Evolutionary conservation across 2,329 filamentous ascomycete species (phyloP), one percentile per base, ranked within the genome.

Genomic region (Cladobotryum protrusum): DNA sequence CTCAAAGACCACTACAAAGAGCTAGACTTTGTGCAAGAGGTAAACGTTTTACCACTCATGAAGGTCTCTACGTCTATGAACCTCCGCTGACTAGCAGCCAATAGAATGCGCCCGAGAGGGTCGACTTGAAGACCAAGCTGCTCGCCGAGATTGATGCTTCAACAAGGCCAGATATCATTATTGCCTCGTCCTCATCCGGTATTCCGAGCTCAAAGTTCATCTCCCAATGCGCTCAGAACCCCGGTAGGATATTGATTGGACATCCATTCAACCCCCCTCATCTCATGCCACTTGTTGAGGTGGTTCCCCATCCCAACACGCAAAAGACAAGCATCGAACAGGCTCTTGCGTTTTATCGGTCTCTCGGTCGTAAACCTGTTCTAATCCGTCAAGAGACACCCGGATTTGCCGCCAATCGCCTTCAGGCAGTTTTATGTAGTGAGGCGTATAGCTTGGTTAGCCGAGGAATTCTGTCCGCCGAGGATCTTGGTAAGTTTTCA

Each of bases 241-340:
- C 68, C 0, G 58, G 56, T 17, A 63, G 69, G n/a, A 62, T 70
- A 33, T 56, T 72, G 1, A 65, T 75, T 20, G 72, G 71, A 4
- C 73, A 75, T 54, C 72, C 73, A 0, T 75, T 74, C 61, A 75
- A 76, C 53, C 73, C 73, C 8, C 72, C 72, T 5, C 72, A 75
- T 53, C 59, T 76, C 15, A 71, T 75, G 17, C 72, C 72, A 1
- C 61, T 75, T 13, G 70, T 75, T 17, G 72, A 76, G 56, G 67
- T 75, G 0, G 72, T 74, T 2, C 67, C 66, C 8, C 65, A 68
- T 2, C 43, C 53, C 1, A 54, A 57, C 37, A 72, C 70, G 0
- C 49, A 58, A 72, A 29, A 29, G 6, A 24, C 20, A 29, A 29
- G 24, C 6, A 9, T 29, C 24, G 6, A 4, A 29, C 24, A 29